phyloP scores from a whole-genome alignment of 2,329 filamentous ascomycete genomes.

The Colletotrichum lini region DNA sequence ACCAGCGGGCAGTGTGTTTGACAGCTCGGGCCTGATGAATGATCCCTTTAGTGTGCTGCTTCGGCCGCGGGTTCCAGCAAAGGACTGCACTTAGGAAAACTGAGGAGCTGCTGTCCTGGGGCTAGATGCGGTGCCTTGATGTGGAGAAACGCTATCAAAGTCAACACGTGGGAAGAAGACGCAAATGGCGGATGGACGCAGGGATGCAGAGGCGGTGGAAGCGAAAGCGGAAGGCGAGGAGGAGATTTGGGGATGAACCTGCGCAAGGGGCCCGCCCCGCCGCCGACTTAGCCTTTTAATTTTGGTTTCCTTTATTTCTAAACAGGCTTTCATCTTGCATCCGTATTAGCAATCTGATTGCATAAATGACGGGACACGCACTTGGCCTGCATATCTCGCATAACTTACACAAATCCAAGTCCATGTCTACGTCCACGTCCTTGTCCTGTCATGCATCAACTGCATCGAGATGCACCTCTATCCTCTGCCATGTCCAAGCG shows the following conservation, averaged over 20 bases:
- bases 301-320: not conserved
- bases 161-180: slow-evolving; percentile 26
- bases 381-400: not conserved
- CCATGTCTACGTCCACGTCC: too few relatives aligned
- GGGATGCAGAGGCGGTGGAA: not conserved
- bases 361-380: not conserved
- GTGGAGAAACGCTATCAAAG: slow-evolving; percentile 16
- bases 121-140: not conserved
- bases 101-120: not conserved
- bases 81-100: not conserved
- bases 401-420: not conserved
- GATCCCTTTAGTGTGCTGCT: slow-evolving; percentile 8
- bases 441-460: not conserved
- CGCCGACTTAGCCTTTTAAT: not conserved
- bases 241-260: slow-evolving; percentile 5
- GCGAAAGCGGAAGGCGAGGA: not conserved
- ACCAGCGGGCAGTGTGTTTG: not conserved
- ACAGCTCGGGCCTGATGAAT: slow-evolving; percentile 9
- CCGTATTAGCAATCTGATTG: not conserved
- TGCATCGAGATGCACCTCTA: too few relatives aligned
- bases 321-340: too few relatives aligned
- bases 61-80: not conserved
- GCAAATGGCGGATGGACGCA: not conserved
- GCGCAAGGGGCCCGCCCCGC: slow-evolving; percentile 19
- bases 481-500: not conserved